Evolutionary conservation across 2,329 filamentous ascomycete genomes (phyloP).

Genomic region (Botryotinia calthae): DNA sequence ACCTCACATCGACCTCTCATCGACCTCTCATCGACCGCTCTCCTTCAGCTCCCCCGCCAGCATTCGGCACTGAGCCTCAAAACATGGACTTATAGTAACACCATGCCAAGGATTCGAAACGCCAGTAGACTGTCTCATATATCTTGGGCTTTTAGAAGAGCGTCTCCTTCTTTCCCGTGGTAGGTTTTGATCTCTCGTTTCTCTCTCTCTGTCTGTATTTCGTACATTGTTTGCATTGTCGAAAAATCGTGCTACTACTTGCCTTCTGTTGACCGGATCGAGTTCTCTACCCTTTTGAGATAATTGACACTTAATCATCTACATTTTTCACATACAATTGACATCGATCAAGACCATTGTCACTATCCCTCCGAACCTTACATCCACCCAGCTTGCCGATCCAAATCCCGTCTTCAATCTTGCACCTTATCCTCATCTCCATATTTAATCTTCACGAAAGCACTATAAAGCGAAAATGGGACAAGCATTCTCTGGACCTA

Average conservation of each 20-base stretch:
- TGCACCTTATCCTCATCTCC: not conserved
- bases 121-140: constrained; percentile 1
- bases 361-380: not conserved
- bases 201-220: not conserved
- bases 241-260: not conserved
- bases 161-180: not conserved
- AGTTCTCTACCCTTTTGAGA: not conserved
- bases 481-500: constrained; percentile 36
- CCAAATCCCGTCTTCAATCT: not conserved
- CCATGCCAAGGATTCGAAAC: constrained; percentile 15
- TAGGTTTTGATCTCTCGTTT: not conserved
- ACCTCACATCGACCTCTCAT: not conserved
- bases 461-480: constrained; percentile 30
- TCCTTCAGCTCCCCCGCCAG: constrained; percentile 38
- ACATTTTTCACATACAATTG: not conserved
- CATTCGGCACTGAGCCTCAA: constrained; percentile 1
- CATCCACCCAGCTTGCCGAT: not conserved
- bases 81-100: not conserved
- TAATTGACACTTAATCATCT: not conserved
- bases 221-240: not conserved
- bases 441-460: not conserved
- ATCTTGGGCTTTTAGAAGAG: not conserved
- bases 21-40: not conserved
- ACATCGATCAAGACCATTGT: not conserved
- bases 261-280: constrained; percentile 10